Evolutionary conservation across 495 filamentous ascomycete species (phyloP), one percentile per base, ranked within the genome.

Genomic region (Neurospora sp.): DNA sequence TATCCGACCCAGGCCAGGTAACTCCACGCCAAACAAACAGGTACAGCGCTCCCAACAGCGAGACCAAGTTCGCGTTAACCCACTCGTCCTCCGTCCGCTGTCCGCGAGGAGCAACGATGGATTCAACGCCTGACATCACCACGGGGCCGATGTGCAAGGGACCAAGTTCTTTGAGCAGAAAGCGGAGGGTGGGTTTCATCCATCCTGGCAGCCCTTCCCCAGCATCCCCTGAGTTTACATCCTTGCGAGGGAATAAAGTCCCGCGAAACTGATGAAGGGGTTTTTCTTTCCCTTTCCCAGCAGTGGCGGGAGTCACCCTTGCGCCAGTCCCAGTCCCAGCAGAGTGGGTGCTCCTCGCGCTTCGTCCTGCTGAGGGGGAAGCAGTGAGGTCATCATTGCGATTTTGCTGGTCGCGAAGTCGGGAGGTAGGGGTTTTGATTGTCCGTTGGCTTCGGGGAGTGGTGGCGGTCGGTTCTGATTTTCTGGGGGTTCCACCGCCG

Each of bases 1-100:
- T 39, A 48, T 83, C 75, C 75, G 79, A 48, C 74, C 82, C 79
- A 21, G 80, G 48, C 79, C 81, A 76, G 66, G 79, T 69, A 1
- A 84, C 79, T 69, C 88, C 76, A 11, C 85, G 81, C 62, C 83
- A 84, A 3, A 83, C 87, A 71, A 91, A 89, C 74, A 93, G 90
- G 74, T 89, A 91, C 1, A 96, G 79, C 0, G 90, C 90, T 0
- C 92, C 90, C n/a, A 93, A 81, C 19, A 92, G 76, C 0, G 87
- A 77, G 0, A 86, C 82, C 2, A 88, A 45, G 76, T 88, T 81
- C n/a, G 78, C 73, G 5, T 84, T 85, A 2, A 87, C 85, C 78
- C 92, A 88, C 37, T 83, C 84, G 74, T 91, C 81, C 39, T 80
- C 77, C 69, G 82, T 82, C 34, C 70, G 75, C 39, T 72, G 75